Base-by-base conservation (phyloP, 2,329 filamentous ascomycete genomes). In the Uncinocarpus reesii region DNA sequence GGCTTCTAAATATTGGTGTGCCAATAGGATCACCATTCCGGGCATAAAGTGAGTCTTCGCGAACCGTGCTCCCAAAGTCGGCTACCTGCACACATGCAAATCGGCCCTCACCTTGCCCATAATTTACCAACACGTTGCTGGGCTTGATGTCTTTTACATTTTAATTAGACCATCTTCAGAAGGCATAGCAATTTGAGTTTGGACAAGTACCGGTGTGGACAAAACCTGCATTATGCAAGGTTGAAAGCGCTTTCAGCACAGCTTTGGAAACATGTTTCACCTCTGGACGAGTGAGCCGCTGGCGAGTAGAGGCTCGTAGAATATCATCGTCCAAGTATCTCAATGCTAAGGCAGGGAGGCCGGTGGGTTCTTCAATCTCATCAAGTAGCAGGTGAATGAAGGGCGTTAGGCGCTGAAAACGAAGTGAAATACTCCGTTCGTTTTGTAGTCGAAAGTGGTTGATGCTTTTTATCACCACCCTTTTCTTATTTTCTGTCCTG, bases 41-140 rank as follows among this genome's bases (percentile, higher is more conserved):
- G 10, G 51, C 52, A 43, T 50, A 53, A 1, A 4, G 16, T 11
- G 52, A 56, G 11, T 37, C 37, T 23, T 52, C 24, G 23, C 46
- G 42, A 36, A 54, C 51, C 26, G 51, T 52, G 40, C 50, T 52
- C 15, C 53, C 55, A 7, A 54, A 48, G 38, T 56, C 53, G 38
- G 53, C 52, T 8, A 58, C 46, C 28, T 57, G 53, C n/a, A 56
- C 45, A 18, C 56, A 52, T 15, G 29, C 50, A 26, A 58, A 55
- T 10, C 53, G 50, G 11, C 6, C 42, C 2, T 42, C 40, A 21
- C 38, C 20, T 28, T 42, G 21, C 1, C 35, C 36, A 48, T 55
- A 56, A 46, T 58, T 58, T n/a, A 58, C 49, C 21, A 58, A 36
- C 13, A 58, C 36, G 44, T 57, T 56, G 43, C 48, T 49, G 18